Evolutionary conservation across 2,329 filamentous ascomycete genomes (phyloP), one percentile per base, ranked within the genome.

Genomic region (Penicillium brasilianum): DNA sequence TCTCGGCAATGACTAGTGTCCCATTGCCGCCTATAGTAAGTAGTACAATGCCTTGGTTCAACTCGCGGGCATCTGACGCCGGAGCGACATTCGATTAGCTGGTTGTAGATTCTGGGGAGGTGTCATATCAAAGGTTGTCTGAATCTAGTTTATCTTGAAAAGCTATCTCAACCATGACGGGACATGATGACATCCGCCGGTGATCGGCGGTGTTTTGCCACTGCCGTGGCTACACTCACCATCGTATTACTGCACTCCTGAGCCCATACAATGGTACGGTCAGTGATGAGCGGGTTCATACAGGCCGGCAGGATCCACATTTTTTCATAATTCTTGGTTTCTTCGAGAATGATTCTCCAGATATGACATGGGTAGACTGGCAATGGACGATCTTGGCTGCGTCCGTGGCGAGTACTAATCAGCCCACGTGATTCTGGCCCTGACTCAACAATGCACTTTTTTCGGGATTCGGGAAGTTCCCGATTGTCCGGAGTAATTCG

Each of bases 151-250:
- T 34, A 50, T 34, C 30, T 34, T 20, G 28, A n/a, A 22, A 6
- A 30, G 22, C 44, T 48, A n/a, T 18, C 16, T 4, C 16, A 8
- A n/a, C 22, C 4, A 55, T 55, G 52, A 55, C 39, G 25, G 20
- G 7, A 8, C 28, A 55, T 55, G 52, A 55, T 55, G 52, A 55
- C 54, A 56, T 49, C 28, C 30, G n/a, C 4, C 11, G 9, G 10
- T n/a, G 55, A 63, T 63, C 55, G 55, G 49, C 62, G 30, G 48
- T 13, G 14, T 52, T 58, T 64, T 50, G 64, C 64, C 63, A 64
- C 63, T 30, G 22, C 55, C 49, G 32, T 61, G 54, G 52, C 25
- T 25, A 16, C 10, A 30, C 44, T 13, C 10, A 9, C 30, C 30
- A 32, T 9, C 30, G 9, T 32, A n/a, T n/a, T n/a, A n/a, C n/a